phyloP scores from a whole-genome alignment of 345 rosid genomes.

The Eucalyptus rudis region DNA sequence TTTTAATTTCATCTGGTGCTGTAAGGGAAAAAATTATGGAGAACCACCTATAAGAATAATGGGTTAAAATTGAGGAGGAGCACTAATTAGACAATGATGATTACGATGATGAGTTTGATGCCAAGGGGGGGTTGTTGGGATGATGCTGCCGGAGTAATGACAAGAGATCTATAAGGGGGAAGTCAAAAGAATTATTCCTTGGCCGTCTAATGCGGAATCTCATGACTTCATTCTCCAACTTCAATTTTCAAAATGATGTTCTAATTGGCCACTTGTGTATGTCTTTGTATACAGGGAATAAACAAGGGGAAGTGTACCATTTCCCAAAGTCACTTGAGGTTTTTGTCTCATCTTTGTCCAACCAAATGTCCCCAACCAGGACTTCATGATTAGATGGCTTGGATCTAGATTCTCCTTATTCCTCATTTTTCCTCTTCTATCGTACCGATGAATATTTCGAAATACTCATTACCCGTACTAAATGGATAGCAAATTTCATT shows the following conservation, averaged over 20 bases:
- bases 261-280: neutral
- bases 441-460: neutral
- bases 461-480: neutral
- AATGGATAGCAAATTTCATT: neutral
- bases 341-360: neutral
- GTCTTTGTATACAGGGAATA: neutral
- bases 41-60: neutral
- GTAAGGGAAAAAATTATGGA: neutral
- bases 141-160: constrained; percentile 21
- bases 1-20: neutral
- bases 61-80: neutral
- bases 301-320: neutral
- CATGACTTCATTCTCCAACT: constrained; percentile 2
- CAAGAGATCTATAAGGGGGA: neutral
- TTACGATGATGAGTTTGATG: constrained; percentile 19
- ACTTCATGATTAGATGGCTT: neutral
- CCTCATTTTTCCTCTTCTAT: too few species aligned
- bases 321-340: neutral
- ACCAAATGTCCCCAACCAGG: neutral
- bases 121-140: neutral
- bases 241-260: neutral
- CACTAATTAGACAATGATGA: neutral
- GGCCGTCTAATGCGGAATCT: constrained; percentile 19
- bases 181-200: neutral
- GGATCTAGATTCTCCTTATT: neutral